phyloP scores from a whole-genome alignment of 192 early-diverging fungal genomes.

The Dissophora ornata region DNA sequence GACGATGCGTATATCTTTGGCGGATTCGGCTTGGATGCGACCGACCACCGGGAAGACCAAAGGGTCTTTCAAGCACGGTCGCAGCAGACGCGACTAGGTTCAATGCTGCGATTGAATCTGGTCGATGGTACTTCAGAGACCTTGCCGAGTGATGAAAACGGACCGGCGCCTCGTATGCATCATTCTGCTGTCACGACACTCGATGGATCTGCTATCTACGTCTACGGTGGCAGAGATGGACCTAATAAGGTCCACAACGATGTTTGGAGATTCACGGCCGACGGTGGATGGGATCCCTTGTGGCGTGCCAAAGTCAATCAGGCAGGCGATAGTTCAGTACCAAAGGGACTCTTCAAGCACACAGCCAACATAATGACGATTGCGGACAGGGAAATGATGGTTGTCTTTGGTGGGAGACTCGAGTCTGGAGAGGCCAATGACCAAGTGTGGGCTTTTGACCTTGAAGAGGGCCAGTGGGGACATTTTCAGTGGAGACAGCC shows the following conservation, averaged over 20 bases:
- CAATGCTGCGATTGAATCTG: conserved; percentile 24
- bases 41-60: conserved; percentile 20
- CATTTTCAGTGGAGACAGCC: conserved; percentile 10
- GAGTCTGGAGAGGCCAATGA: conserved; percentile 26
- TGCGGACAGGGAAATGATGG: conserved; percentile 46
- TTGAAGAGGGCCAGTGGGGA: conserved; percentile 37
- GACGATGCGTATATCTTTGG: conserved; percentile 35
- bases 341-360: conserved; percentile 41
- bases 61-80: conserved; percentile 29
- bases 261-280: conserved; percentile 34
- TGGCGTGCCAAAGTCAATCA: conserved; percentile 31
- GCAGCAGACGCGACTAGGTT: conserved; percentile 41
- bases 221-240: conserved; percentile 47
- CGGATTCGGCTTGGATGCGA: conserved; percentile 36
- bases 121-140: conserved; percentile 9
- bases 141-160: conserved; percentile 5
- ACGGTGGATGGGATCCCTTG: conserved; percentile 24
- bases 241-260: conserved; percentile 49
- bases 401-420: conserved; percentile 33
- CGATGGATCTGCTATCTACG: conserved; percentile 26
- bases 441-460: conserved; percentile 36
- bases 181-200: conserved; percentile 29
- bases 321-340: neutral
- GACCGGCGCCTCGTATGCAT: conserved; percentile 46
- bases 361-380: conserved; percentile 46